Percentiles rank a stretch among this genome's conserved stretches.
Evolutionary conservation across 2,329 filamentous ascomycete species (phyloP).

Genomic region (Acephala macrosclerotiorum): DNA sequence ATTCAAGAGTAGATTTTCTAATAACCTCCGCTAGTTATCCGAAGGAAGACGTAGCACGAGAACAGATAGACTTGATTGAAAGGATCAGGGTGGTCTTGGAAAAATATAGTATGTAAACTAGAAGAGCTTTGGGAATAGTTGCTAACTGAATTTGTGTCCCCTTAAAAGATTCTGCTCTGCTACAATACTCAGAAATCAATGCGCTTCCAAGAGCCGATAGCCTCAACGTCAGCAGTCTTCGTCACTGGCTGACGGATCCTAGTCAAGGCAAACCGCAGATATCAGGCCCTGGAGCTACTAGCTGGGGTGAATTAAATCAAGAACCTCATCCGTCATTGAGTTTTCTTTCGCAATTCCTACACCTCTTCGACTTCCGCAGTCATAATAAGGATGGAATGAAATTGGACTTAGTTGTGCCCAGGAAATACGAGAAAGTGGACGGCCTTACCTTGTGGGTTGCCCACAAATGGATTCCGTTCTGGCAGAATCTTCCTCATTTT

Average conservation of each 20-base stretch:
- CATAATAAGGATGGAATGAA: conserved; percentile 2
- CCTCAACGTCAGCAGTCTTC: conserved; percentile 24
- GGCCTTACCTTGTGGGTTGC: conserved; percentile 31
- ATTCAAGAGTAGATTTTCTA: not conserved
- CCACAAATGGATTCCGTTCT: conserved; percentile 27
- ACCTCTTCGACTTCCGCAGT: conserved; percentile 18
- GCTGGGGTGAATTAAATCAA: not conserved
- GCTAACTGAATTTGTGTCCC: no score
- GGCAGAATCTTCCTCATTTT: conserved; percentile 13
- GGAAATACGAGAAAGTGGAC: conserved; percentile 20
- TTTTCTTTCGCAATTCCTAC: not conserved
- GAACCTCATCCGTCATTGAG: not conserved
- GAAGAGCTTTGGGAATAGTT: not conserved
- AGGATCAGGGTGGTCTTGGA: conserved; percentile 28
- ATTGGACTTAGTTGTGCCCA: conserved; percentile 27
- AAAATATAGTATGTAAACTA: conserved; percentile 29
- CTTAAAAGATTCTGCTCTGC: conserved; percentile 26
- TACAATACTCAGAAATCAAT: conserved; percentile 26
- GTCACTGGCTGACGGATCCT: not conserved
- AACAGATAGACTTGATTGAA: conserved; percentile 20
- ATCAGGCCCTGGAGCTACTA: not conserved
- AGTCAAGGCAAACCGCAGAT: not conserved
- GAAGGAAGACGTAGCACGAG: not conserved
- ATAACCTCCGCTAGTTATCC: not conserved
- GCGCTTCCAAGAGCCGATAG: conserved; percentile 25